Conservation (phyloP, 768 basidiomycete genomes). For the Lentinula lateritia region DNA sequence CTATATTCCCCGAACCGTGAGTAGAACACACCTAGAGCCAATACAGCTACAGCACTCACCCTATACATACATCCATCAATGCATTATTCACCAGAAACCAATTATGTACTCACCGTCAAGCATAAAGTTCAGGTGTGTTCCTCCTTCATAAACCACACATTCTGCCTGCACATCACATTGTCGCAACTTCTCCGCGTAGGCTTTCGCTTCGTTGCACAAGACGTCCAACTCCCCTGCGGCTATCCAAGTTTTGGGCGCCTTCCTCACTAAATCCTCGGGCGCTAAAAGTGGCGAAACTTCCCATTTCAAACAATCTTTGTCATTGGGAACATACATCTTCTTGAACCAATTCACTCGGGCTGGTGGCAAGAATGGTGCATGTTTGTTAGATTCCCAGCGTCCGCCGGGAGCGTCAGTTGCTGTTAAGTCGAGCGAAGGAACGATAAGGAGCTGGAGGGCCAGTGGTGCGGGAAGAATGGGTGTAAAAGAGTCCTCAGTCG, state of each 20-base stretch:
- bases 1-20: not conserved
- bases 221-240: slow-evolving; percentile 64
- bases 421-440: slow-evolving; percentile 72
- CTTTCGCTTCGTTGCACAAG: slow-evolving; percentile 58
- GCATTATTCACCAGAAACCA: no score
- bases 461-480: slow-evolving; percentile 42
- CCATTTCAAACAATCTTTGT: slow-evolving; percentile 56
- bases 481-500: slow-evolving; percentile 26
- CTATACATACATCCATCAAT: not conserved
- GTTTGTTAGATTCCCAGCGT: slow-evolving; percentile 51
- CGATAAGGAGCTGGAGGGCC: slow-evolving; percentile 58
- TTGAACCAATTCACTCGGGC: slow-evolving; percentile 73
- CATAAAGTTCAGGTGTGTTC: slow-evolving; percentile 67
- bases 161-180: slow-evolving; percentile 50
- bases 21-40: not conserved
- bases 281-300: slow-evolving; percentile 68
- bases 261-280: slow-evolving; percentile 44
- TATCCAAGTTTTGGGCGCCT: slow-evolving; percentile 55
- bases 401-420: slow-evolving; percentile 29
- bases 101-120: slow-evolving; percentile 53
- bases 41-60: not conserved
- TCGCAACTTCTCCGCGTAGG: slow-evolving; percentile 53
- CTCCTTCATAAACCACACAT: slow-evolving; percentile 51
- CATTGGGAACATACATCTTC: slow-evolving; percentile 59
- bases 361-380: slow-evolving; percentile 55